A percentile compares a stretch with the other conserved stretches of the same genome.
phyloP scores from a whole-genome alignment of 306 rosid species.

The Medicago truncatula region DNA sequence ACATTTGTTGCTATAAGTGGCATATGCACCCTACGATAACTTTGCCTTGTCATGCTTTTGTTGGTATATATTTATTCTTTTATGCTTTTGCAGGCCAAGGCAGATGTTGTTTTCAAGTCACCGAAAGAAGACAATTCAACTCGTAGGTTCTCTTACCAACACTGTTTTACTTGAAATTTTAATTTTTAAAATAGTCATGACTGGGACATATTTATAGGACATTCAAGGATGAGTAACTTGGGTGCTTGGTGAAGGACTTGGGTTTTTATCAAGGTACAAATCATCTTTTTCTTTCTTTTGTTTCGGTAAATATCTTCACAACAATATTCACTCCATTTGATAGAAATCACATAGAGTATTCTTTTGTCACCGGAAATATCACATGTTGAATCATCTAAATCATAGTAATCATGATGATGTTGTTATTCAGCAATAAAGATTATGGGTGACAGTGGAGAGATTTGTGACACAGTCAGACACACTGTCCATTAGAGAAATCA shows the following conservation, averaged over 20 bases:
- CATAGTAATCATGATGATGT: too few relatives aligned
- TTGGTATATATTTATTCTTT: neutral
- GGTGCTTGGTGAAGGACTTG: constrained; percentile 96
- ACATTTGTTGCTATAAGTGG: too few relatives aligned
- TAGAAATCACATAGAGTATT: too few relatives aligned
- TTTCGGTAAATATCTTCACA: neutral
- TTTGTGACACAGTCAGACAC: too few relatives aligned
- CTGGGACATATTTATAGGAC: constrained; percentile 60
- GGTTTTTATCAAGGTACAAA: constrained; percentile 84
- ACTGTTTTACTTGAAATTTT: constrained; percentile 16
- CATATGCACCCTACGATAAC: neutral
- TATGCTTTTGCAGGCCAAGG: constrained; percentile 69
- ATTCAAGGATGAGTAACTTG: constrained; percentile 92
- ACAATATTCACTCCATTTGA: neutral
- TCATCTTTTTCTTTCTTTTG: neutral
- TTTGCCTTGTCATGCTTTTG: constrained; percentile 20
- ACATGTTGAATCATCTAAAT: too few relatives aligned
- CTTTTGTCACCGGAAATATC: too few relatives aligned
- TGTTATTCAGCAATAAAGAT: too few relatives aligned
- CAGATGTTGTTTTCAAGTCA: constrained; percentile 77
- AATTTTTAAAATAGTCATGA: constrained; percentile 25
- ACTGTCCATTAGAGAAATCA: constrained; percentile 53
- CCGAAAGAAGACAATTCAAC: constrained; percentile 67
- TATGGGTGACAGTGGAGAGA: too few relatives aligned
- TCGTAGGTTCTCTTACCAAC: constrained; percentile 52